Percentiles rank a stretch among this genome's conserved stretches.
Conservation (phyloP, 192 early-diverging fungal genomes). For the Chytriomyces hyalinus region DNA sequence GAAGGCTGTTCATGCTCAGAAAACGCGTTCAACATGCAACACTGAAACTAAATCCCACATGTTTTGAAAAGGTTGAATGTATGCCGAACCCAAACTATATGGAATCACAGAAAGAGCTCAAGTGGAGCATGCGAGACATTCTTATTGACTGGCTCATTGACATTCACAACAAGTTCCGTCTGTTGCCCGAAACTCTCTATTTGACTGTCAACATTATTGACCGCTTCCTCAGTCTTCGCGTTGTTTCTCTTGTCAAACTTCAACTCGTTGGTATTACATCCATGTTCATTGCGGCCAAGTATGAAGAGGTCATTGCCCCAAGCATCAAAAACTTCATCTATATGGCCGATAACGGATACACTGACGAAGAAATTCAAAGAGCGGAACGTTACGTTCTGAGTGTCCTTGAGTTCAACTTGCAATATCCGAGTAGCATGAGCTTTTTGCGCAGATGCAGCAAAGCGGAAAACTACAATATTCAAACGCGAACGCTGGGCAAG, state of each 20-base stretch:
- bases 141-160: conserved; percentile 97
- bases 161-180: conserved; percentile 86
- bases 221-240: conserved; percentile 86
- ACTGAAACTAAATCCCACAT: conserved; percentile 39
- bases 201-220: conserved; percentile 93
- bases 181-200: conserved; percentile 94
- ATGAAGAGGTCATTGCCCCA: conserved; percentile 90
- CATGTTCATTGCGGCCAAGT: conserved; percentile 91
- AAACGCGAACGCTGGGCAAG: conserved; percentile 91
- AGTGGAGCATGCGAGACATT: conserved; percentile 91
- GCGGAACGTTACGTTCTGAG: conserved; percentile 93
- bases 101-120: conserved; percentile 80
- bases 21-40: too few species aligned
- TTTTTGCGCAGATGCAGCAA: conserved; percentile 90
- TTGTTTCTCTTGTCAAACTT: conserved; percentile 84
- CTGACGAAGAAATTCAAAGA: conserved; percentile 82
- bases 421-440: conserved; percentile 89
- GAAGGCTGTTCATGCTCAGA: conserved; percentile 1
- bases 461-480: conserved; percentile 87
- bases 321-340: conserved; percentile 83
- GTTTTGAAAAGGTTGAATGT: conserved; percentile 26
- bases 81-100: conserved; percentile 87
- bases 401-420: conserved; percentile 84
- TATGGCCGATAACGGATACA: conserved; percentile 77
- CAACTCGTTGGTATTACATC: conserved; percentile 93